Percentiles rank a stretch among this genome's conserved stretches.
Conservation (phyloP, 768 basidiomycete species). For the Boletus sensibilis region DNA sequence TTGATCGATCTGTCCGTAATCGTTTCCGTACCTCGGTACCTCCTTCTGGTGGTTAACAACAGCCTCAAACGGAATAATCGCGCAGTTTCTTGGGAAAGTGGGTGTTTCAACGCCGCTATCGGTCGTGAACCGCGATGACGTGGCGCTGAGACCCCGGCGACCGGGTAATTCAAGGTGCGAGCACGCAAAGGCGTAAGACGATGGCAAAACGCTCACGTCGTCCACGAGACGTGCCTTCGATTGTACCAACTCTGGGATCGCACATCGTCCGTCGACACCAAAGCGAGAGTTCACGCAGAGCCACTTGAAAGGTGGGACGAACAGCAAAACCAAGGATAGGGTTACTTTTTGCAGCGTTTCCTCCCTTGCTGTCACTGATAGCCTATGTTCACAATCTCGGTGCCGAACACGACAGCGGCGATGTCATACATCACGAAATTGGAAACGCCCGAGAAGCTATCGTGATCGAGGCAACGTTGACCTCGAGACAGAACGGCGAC, state of each 20-base stretch:
- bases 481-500: neutral
- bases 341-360: neutral
- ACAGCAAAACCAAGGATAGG: neutral
- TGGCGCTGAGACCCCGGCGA: neutral
- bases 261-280: neutral
- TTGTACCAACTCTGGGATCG: neutral
- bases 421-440: neutral
- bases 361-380: neutral
- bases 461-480: neutral
- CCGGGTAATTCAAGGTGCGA: neutral
- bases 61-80: neutral
- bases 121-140: neutral
- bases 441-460: neutral
- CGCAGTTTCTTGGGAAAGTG: conserved; percentile 3
- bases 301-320: neutral
- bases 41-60: neutral
- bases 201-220: neutral
- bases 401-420: neutral
- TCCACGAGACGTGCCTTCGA: neutral
- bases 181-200: neutral
- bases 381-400: neutral
- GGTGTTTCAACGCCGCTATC: conserved; percentile 1
- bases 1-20: conserved; percentile 1
- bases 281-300: neutral
- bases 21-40: neutral